A percentile compares a stretch with the other conserved stretches of the same genome.
These are phyloP conservation scores for Ogataea nitratoaversa DNA, from an alignment of 805 yeast species.

Conservation along the genomic window DNA sequence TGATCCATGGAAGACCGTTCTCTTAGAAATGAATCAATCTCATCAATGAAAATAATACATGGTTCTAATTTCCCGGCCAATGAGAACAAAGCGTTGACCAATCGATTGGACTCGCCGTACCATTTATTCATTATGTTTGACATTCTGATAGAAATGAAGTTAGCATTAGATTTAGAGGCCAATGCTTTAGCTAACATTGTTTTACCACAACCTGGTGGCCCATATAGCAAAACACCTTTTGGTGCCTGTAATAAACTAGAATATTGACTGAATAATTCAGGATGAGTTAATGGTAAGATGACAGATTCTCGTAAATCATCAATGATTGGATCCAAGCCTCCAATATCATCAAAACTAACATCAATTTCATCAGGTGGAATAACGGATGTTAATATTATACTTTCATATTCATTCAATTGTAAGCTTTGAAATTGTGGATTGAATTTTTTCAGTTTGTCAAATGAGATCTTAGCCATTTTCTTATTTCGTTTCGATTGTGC, in stretches of 20 bases:
- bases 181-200: constrained; percentile 96
- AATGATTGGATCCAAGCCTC: constrained; percentile 79
- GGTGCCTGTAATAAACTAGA: constrained; percentile 79
- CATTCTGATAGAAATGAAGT: constrained; percentile 86
- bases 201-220: constrained; percentile 98
- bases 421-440: constrained; percentile 53
- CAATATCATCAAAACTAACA: constrained; percentile 76
- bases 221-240: constrained; percentile 86
- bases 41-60: constrained; percentile 92
- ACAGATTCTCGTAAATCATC: constrained; percentile 87
- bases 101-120: constrained; percentile 95
- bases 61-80: constrained; percentile 88
- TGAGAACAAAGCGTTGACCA: constrained; percentile 88
- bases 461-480: constrained; percentile 53
- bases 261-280: constrained; percentile 68
- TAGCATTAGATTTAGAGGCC: constrained; percentile 89
- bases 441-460: constrained; percentile 51
- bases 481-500: constrained; percentile 53
- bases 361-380: constrained; percentile 81
- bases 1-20: constrained; percentile 83
- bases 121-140: constrained; percentile 94
- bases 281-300: constrained; percentile 78
- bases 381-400: constrained; percentile 68
- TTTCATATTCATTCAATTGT: constrained; percentile 69
- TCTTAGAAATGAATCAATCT: constrained; percentile 89